Evolutionary conservation across 371 early-diverging fungal species (phyloP), one percentile per base, ranked within the genome.

Genomic region (Mortierella sp.): DNA sequence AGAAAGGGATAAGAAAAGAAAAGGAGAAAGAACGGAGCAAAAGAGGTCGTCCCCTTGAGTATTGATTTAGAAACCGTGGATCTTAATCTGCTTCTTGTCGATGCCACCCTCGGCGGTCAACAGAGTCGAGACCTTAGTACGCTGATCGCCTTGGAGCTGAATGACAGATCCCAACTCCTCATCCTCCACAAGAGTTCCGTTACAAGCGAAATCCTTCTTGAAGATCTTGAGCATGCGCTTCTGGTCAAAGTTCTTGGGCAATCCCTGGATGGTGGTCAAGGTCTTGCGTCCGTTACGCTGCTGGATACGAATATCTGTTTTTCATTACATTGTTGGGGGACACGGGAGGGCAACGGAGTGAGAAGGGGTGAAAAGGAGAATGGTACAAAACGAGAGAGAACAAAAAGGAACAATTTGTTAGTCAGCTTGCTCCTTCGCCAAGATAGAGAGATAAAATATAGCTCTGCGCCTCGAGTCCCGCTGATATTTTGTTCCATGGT

Each of bases 281-380:
- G 98, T 97, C 92, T 99, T 99, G 88, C 97, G 93, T 77, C 99
- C 98, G 91, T 97, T 98, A 84, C 99, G 96, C 89, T 98, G 99
- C 89, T 98, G 98, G 83, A 98, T 96, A 89, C 99, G 97, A 85
- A 99, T 96, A 90, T 99, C 96, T 96, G 65, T 58, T 27, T 14
- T 49, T 35, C 10, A 7, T 49, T 49, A 58, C 6, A 32, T 46
- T 27, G 71, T 41, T 43, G 70, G 35, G 43, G 55, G 38, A 38
- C 21, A 41, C 18, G 18, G 55, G 70, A 51, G 1, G 14, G 11
- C 38, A 38, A 41, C n/a, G 44, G 65, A 38, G 35, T 55, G 38
- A 38, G 41, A 35, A 35, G 41, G 38, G 1, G 16, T 16, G 56
- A 71, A 4, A 44, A 56, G 35, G 54, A 44, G 54, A 44, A 35